A percentile compares a stretch with the other conserved stretches of the same genome.
These are phyloP conservation scores for Populus hybrid DNA, from an alignment of 441 rosid genomes.

Conservation along the genomic window DNA sequence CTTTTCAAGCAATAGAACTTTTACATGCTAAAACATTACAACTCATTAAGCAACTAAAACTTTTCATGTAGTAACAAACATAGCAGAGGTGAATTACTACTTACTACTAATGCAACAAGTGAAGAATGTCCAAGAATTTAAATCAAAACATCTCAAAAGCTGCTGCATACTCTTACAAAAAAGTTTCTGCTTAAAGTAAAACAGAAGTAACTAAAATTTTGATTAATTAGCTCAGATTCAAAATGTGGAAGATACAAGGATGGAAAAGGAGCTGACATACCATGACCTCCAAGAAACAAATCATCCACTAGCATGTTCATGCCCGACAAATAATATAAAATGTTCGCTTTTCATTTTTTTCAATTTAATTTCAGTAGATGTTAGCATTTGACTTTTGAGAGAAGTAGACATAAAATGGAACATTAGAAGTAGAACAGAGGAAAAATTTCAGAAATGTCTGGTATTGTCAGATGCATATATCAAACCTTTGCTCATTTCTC, in stretches of 20 bases:
- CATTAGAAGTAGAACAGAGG: background rate
- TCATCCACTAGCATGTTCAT: background rate
- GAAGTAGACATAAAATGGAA: background rate
- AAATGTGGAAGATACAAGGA: background rate
- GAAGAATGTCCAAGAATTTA: background rate
- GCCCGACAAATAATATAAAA: background rate
- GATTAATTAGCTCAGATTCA: background rate
- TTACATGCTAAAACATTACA: slow-evolving; percentile 4
- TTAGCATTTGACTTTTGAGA: background rate
- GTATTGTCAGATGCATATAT: slow-evolving; percentile 7
- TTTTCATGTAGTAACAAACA: background rate
- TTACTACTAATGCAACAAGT: background rate
- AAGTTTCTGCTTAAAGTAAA: background rate
- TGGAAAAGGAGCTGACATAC: background rate
- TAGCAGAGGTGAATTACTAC: background rate
- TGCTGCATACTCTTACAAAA: background rate
- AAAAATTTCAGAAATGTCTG: background rate
- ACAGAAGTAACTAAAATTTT: background rate
- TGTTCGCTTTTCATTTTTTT: background rate
- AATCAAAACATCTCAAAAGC: background rate
- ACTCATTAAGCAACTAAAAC: background rate
- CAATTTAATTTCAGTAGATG: background rate
- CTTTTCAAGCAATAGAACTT: slow-evolving; percentile 8
- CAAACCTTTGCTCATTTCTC: slow-evolving; percentile 5
- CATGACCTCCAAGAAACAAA: background rate